Conservation (phyloP, 1,284 basidiomycete species). For the Boletus hoseneyae region DNA sequence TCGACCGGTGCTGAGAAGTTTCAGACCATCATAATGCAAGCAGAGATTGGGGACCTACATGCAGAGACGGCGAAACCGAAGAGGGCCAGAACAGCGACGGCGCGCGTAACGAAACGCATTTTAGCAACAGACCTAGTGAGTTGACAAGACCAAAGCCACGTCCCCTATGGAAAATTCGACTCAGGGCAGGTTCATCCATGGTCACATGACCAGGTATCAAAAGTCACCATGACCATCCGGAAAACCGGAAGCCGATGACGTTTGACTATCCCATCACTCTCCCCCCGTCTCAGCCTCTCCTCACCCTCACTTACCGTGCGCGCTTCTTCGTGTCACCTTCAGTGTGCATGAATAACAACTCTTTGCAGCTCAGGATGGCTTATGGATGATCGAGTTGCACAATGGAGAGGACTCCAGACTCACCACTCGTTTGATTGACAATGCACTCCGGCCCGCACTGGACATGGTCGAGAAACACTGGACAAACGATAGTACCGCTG, state of each 20-base stretch:
- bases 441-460: conserved; percentile 70
- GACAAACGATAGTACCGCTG: conserved; percentile 50
- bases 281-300: conserved; percentile 45
- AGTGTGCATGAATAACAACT: not conserved
- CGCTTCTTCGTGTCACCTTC: conserved; percentile 1
- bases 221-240: no score
- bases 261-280: conserved; percentile 40
- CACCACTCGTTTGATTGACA: conserved; percentile 55
- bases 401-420: conserved; percentile 76
- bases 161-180: conserved; percentile 15
- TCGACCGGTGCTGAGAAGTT: conserved; percentile 17
- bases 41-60: conserved; percentile 22
- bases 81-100: conserved; percentile 18
- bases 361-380: conserved; percentile 48
- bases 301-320: conserved; percentile 67
- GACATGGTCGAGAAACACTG: conserved; percentile 79
- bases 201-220: conserved; percentile 20
- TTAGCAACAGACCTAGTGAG: not conserved
- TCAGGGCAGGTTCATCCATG: conserved; percentile 24
- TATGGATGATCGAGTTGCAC: conserved; percentile 78
- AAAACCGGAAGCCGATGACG: conserved; percentile 6
- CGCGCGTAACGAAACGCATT: conserved; percentile 25
- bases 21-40: conserved; percentile 3
- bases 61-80: conserved; percentile 23
- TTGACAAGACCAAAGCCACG: conserved; percentile 17